Percentiles rank a stretch among this genome's conserved stretches.
These are phyloP conservation scores for Fusarium virguliforme DNA, from an alignment of 2,329 filamentous ascomycete genomes.

Conservation along the genomic window DNA sequence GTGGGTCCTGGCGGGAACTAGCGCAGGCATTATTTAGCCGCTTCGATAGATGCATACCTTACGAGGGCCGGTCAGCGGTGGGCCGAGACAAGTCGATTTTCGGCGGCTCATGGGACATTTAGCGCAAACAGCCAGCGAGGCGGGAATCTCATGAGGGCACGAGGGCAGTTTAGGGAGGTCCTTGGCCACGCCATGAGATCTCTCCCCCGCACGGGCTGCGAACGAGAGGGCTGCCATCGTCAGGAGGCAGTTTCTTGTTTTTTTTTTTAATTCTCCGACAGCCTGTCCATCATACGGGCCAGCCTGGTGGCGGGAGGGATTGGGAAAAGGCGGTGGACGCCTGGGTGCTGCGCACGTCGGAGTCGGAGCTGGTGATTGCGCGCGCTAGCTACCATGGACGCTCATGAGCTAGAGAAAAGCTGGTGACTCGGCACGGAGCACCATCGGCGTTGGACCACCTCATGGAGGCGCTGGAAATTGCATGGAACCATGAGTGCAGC, in stretches of 20 bases:
- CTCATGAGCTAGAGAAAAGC: slow-evolving; percentile 34
- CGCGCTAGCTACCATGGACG: slow-evolving; percentile 37
- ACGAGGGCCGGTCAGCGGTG: slow-evolving; percentile 22
- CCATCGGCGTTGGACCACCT: slow-evolving; percentile 34
- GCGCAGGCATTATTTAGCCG: slow-evolving; percentile 45
- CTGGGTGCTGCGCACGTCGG: slow-evolving; percentile 19
- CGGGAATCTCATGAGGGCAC: slow-evolving; percentile 29
- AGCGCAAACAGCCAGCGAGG: slow-evolving; percentile 25
- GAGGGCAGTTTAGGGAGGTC: slow-evolving; percentile 21
- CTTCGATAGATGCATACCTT: slow-evolving; percentile 53
- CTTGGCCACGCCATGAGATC: slow-evolving; percentile 24
- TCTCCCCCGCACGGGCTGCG: slow-evolving; percentile 24
- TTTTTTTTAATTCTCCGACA: slow-evolving; percentile 6
- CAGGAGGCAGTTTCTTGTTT: background rate
- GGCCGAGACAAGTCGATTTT: slow-evolving; percentile 38
- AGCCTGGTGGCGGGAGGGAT: slow-evolving; percentile 26
- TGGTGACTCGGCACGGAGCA: slow-evolving; percentile 39
- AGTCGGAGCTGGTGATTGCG: slow-evolving; percentile 18
- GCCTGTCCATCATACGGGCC: background rate
- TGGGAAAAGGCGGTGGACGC: slow-evolving; percentile 45
- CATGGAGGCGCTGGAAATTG: slow-evolving; percentile 33
- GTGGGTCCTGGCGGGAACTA: slow-evolving; percentile 53
- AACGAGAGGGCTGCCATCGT: background rate
- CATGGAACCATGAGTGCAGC: slow-evolving; percentile 48
- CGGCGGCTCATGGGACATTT: slow-evolving; percentile 23